These are phyloP conservation scores for Globisporangium lucens DNA, from an alignment of 352 stramenopile genomes.

Conservation along the genomic window DNA sequence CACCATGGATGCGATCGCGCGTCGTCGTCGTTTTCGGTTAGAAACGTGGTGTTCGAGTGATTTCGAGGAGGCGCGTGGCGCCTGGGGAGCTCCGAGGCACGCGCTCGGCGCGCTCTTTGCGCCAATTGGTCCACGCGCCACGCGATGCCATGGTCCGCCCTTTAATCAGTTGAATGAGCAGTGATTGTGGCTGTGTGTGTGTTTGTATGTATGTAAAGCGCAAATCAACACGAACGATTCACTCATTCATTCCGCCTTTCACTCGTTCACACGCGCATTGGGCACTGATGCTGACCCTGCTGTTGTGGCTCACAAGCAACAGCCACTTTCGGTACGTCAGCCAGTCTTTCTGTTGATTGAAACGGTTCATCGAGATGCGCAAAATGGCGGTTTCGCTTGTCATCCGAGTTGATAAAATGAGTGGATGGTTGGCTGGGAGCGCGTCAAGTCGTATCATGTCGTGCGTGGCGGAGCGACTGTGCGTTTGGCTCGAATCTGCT, in stretches of 20 bases:
- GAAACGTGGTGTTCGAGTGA: conserved; percentile 3
- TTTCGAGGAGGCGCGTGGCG: not conserved
- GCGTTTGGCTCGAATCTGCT: not conserved
- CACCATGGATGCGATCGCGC: not conserved
- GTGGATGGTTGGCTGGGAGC: not conserved
- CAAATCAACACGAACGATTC: not conserved
- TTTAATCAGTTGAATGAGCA: not conserved
- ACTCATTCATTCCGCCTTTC: not conserved
- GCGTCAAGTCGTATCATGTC: not conserved
- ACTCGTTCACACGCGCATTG: not conserved
- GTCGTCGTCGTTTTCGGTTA: not conserved
- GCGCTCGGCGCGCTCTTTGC: not conserved
- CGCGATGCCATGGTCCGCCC: not conserved
- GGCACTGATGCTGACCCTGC: not conserved
- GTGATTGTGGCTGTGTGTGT: not conserved
- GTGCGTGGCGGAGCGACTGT: not conserved
- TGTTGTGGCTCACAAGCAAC: not conserved
- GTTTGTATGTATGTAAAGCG: too few species aligned
- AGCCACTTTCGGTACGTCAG: not conserved
- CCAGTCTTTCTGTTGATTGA: not conserved
- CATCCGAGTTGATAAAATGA: not conserved
- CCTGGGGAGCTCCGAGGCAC: conserved; percentile 1
- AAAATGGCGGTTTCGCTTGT: not conserved
- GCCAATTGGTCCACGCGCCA: not conserved
- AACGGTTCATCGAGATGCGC: not conserved